These are phyloP conservation scores for Leucosporidium creatinivorum DNA, from an alignment of 768 basidiomycete genomes.

Conservation along the genomic window DNA sequence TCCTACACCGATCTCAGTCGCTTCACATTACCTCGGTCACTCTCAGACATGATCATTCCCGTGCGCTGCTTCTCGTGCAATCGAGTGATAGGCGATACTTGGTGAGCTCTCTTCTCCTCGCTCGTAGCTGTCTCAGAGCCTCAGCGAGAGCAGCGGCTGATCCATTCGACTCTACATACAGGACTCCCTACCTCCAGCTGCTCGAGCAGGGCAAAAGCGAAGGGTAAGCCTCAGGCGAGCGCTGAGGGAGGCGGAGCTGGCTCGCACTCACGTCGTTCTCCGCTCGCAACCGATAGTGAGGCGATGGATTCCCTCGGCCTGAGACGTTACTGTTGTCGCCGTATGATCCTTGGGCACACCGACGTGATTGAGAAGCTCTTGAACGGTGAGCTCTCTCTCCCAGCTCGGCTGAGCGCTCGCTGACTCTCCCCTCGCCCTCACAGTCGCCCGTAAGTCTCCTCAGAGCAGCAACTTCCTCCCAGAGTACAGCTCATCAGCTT, in stretches of 20 bases:
- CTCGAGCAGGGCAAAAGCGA: constrained; percentile 74
- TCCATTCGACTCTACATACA: constrained; percentile 47
- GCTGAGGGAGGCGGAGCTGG: too few relatives aligned
- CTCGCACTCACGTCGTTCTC: too few relatives aligned
- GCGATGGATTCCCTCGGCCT: constrained; percentile 81
- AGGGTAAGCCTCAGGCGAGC: constrained; percentile 54
- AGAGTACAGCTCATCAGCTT: too few relatives aligned
- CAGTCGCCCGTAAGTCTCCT: too few relatives aligned
- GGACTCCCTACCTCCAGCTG: constrained; percentile 71
- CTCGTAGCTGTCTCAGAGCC: too few relatives aligned
- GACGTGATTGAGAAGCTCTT: constrained; percentile 95
- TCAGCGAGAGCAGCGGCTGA: constrained; percentile 90
- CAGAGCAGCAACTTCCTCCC: too few relatives aligned
- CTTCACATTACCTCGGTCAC: too few relatives aligned
- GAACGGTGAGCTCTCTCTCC: constrained; percentile 54
- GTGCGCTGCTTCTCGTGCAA: constrained; percentile 50
- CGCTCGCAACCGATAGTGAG: constrained; percentile 52
- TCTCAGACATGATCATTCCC: constrained; percentile 89
- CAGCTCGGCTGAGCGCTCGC: too few relatives aligned
- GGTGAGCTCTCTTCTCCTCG: neutral
- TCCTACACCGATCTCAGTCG: too few relatives aligned
- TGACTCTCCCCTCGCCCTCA: too few relatives aligned
- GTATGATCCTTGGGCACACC: constrained; percentile 96
- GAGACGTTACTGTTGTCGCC: constrained; percentile 89
- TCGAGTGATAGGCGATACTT: too few relatives aligned